Conservation (phyloP, 441 rosid genomes). For the Euphorbia corollata region DNA sequence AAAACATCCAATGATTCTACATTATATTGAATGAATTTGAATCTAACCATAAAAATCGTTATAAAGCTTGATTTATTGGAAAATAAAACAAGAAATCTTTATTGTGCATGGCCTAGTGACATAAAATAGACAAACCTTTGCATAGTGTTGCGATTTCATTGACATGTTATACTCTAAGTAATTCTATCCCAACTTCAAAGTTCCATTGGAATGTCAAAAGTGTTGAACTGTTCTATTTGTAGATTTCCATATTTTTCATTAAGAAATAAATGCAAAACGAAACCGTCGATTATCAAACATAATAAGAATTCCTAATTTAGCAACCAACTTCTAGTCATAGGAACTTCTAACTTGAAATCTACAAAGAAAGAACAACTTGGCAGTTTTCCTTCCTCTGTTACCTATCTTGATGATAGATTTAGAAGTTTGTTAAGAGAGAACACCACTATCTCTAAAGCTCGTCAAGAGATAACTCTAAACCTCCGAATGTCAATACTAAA, state of each 20-base stretch:
- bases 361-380: too few relatives aligned
- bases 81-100: neutral
- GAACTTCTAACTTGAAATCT: too few relatives aligned
- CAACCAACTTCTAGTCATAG: neutral
- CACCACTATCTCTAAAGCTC: too few relatives aligned
- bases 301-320: neutral
- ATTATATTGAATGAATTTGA: neutral
- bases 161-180: too few relatives aligned
- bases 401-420: too few relatives aligned
- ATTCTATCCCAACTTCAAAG: too few relatives aligned
- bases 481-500: too few relatives aligned
- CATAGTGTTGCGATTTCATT: neutral
- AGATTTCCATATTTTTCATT: neutral
- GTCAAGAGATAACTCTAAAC: too few relatives aligned
- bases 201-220: too few relatives aligned
- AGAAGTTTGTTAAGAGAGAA: too few relatives aligned
- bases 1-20: neutral
- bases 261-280: neutral
- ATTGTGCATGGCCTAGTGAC: neutral
- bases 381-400: too few relatives aligned
- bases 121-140: neutral
- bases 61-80: neutral
- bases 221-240: neutral
- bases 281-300: neutral
- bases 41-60: conserved; percentile 1